A percentile compares a stretch with the other conserved stretches of the same genome.
phyloP scores from a whole-genome alignment of 2,329 filamentous ascomycete genomes.

The Talaromyces rugulosus region DNA sequence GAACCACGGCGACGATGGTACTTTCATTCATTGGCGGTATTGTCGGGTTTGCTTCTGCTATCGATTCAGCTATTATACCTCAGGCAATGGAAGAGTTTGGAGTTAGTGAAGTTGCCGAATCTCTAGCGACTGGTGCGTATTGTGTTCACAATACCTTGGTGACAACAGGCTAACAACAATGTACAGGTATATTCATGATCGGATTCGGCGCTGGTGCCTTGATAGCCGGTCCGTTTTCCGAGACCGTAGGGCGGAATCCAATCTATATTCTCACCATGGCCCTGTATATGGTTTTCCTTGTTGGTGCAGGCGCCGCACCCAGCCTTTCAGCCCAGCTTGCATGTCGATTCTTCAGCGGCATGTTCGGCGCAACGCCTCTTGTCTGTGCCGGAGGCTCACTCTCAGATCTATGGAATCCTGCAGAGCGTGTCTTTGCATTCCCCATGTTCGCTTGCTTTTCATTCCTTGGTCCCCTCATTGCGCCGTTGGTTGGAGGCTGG shows the following conservation, averaged over 20 bases:
- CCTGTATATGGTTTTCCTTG: slow-evolving; percentile 47
- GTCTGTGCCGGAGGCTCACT: slow-evolving; percentile 43
- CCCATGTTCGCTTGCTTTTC: slow-evolving; percentile 47
- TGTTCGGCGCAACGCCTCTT: slow-evolving; percentile 43
- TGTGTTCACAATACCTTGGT: background rate
- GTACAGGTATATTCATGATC: slow-evolving; percentile 37
- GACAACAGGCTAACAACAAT: slow-evolving; percentile 3
- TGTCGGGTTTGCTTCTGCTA: slow-evolving; percentile 46
- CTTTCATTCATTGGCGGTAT: slow-evolving; percentile 42
- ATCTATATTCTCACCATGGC: slow-evolving; percentile 46
- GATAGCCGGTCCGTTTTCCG: slow-evolving; percentile 45
- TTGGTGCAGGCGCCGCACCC: slow-evolving; percentile 45
- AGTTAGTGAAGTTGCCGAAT: slow-evolving; percentile 43
- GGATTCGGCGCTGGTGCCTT: slow-evolving; percentile 46
- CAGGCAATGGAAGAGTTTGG: slow-evolving; percentile 38
- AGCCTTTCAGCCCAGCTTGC: slow-evolving; percentile 45
- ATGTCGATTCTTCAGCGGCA: slow-evolving; percentile 48
- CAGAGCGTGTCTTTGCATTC: slow-evolving; percentile 47
- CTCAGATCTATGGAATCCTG: slow-evolving; percentile 43
- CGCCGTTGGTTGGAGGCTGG: slow-evolving; percentile 44
- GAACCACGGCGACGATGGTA: slow-evolving; percentile 30
- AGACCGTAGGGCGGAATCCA: slow-evolving; percentile 45
- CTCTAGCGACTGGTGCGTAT: slow-evolving; percentile 38
- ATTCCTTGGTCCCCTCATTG: slow-evolving; percentile 30
- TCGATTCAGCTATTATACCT: slow-evolving; percentile 45